phyloP scores from a whole-genome alignment of 2,329 filamentous ascomycete species.

The Colletotrichum sp. region DNA sequence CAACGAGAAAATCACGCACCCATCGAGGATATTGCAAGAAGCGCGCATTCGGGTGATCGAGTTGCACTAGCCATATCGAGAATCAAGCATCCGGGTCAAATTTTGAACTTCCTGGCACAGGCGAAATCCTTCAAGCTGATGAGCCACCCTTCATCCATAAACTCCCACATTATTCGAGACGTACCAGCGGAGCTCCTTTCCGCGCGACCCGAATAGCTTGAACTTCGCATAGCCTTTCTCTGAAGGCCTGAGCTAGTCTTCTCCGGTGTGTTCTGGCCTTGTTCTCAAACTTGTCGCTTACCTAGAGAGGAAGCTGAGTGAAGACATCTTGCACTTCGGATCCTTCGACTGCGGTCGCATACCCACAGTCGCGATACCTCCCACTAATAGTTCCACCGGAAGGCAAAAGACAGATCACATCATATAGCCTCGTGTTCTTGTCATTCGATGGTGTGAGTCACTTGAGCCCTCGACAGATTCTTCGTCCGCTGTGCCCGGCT shows the following conservation, averaged over 20 bases:
- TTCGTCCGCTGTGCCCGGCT: background rate
- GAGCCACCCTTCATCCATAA: background rate
- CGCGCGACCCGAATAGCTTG: background rate
- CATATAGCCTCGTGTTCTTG: background rate
- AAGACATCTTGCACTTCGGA: accelerated
- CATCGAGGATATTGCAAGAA: background rate
- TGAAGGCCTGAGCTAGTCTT: accelerated
- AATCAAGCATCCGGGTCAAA: background rate
- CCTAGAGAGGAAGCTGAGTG: background rate
- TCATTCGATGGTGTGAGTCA: background rate
- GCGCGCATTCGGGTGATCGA: background rate
- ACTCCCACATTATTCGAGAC: background rate
- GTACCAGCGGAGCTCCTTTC: background rate
- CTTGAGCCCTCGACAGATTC: background rate
- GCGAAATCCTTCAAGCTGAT: background rate
- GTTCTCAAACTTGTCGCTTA: accelerated
- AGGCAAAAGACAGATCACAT: background rate
- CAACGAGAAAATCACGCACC: background rate
- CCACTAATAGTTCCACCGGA: background rate
- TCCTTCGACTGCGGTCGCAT: background rate
- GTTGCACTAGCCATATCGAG: background rate
- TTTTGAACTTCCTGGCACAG: background rate
- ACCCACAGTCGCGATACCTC: background rate
- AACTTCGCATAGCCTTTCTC: background rate
- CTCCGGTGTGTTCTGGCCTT: background rate